phyloP scores from a whole-genome alignment of 768 basidiomycete genomes.

The Obba rivulosa region DNA sequence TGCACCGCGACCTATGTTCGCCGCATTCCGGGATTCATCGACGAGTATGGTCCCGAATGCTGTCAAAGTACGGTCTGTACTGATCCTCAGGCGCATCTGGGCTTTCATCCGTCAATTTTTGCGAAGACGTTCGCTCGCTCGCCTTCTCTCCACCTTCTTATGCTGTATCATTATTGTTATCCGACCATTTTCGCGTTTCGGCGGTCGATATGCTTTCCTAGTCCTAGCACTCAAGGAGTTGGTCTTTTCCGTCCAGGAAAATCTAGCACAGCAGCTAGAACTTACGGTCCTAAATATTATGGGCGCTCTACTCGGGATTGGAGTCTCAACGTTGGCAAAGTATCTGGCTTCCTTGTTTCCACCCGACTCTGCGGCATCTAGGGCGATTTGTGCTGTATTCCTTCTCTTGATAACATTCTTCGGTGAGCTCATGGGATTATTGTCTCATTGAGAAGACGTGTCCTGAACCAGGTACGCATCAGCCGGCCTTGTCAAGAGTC shows the following conservation, averaged over 20 bases:
- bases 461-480: neutral
- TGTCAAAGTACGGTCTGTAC: too few relatives aligned
- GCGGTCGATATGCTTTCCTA: constrained; percentile 35
- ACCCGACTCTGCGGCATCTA: constrained; percentile 22
- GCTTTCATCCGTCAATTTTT: constrained; percentile 9
- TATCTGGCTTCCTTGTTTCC: constrained; percentile 26
- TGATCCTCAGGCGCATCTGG: too few relatives aligned
- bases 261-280: constrained; percentile 44
- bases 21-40: too few relatives aligned
- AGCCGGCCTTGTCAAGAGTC: constrained; percentile 40
- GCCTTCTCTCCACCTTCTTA: constrained; percentile 39
- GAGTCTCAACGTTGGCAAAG: constrained; percentile 30
- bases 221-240: constrained; percentile 37
- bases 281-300: constrained; percentile 37
- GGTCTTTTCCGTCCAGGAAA: constrained; percentile 42
- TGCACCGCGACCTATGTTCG: too few relatives aligned
- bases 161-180: constrained; percentile 35
- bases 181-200: constrained; percentile 34
- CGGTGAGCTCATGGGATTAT: constrained; percentile 22
- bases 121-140: constrained; percentile 31
- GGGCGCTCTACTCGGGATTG: constrained; percentile 37
- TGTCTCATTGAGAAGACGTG: neutral
- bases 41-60: too few relatives aligned
- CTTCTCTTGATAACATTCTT: constrained; percentile 33
- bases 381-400: constrained; percentile 36